Evolutionary conservation across 1,284 basidiomycete genomes (phyloP).

Genomic region (Apiotrichum gracile): DNA sequence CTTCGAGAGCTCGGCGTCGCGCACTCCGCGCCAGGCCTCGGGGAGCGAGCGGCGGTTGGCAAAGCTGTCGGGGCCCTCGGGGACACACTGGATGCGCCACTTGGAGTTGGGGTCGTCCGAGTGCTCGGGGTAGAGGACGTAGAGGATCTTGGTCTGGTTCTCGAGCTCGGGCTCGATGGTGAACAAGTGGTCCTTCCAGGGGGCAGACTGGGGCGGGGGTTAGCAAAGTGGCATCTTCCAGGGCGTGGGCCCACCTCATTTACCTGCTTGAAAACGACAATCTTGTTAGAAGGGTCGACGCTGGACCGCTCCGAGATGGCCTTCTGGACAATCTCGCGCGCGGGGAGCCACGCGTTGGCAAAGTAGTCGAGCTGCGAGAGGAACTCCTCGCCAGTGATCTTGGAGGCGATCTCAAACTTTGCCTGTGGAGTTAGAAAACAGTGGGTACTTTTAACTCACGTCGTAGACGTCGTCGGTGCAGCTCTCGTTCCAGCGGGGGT

Average conservation of each 20-base stretch:
- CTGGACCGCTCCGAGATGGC: conserved; percentile 61
- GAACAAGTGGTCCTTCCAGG: conserved; percentile 80
- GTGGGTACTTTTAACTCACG: conserved; percentile 49
- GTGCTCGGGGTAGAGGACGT: conserved; percentile 88
- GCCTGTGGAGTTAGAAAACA: conserved; percentile 48
- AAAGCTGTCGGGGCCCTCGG: conserved; percentile 75
- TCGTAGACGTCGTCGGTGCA: conserved; percentile 60
- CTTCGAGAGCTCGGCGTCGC: conserved; percentile 73
- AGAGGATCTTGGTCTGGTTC: conserved; percentile 51
- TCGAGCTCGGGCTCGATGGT: conserved; percentile 59
- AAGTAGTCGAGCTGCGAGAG: conserved; percentile 74
- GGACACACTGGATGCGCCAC: conserved; percentile 94
- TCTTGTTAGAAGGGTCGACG: conserved; percentile 65
- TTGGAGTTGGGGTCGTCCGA: conserved; percentile 52
- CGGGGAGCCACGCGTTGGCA: conserved; percentile 85
- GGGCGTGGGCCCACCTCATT: conserved; percentile 15
- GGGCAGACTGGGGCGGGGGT: conserved; percentile 30
- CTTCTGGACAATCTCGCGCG: conserved; percentile 69
- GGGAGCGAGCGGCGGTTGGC: conserved; percentile 86
- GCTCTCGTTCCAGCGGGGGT: conserved; percentile 86
- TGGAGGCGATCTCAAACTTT: conserved; percentile 72
- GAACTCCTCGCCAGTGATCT: conserved; percentile 82
- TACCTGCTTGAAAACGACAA: conserved; percentile 77
- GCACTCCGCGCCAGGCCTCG: conserved; percentile 84
- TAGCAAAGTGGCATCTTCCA: conserved; percentile 11